Evolutionary conservation across 345 rosid species (phyloP), one percentile per base, ranked within the genome.

Genomic region (Mercurialis annua): DNA sequence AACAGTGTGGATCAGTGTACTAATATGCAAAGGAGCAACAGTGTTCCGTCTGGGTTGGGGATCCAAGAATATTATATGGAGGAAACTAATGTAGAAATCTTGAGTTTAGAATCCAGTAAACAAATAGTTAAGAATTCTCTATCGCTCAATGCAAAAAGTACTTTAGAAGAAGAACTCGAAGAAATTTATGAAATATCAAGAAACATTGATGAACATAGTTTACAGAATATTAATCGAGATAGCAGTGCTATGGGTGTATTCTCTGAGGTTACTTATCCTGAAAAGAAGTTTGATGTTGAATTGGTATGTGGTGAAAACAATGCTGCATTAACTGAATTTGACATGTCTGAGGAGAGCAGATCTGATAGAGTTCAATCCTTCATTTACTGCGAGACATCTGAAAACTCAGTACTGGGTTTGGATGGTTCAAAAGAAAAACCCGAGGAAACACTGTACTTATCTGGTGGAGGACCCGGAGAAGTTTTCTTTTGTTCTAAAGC

Each of bases 391-490:
- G 76, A 74, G 81, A 70, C 78, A 46, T 66, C 87, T 20, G 76
- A 69, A 36, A 77, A 69, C 52, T 76, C 72, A 11, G 44, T 50
- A 33, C 44, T 75, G 38, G 74, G 73, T 59, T 72, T 62, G 46
- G 68, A 69, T 70, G 81, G 72, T 68, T 67, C 71, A 15, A 69
- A 36, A 64, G 76, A 73, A 63, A 67, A 79, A 73, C 67, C 75
- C 53, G 68, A 52, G 70, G 73, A 80, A 62, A 73, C 75, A 47
- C 50, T 74, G n/a, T 59, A 74, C 59, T 42, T 81, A 70, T 33
- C 82, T 56, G 65, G 66, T 66, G 85, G 74, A 77, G 86, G 70
- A 64, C 64, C 70, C 14, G 61, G 30, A 24, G 68, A 80, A 69
- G 65, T 50, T 40, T 67, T 43, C 57, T 46, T 68, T 77, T 64